phyloP scores from a whole-genome alignment of 1,139 yeast genomes.

The Yamadazyma dendronema region DNA sequence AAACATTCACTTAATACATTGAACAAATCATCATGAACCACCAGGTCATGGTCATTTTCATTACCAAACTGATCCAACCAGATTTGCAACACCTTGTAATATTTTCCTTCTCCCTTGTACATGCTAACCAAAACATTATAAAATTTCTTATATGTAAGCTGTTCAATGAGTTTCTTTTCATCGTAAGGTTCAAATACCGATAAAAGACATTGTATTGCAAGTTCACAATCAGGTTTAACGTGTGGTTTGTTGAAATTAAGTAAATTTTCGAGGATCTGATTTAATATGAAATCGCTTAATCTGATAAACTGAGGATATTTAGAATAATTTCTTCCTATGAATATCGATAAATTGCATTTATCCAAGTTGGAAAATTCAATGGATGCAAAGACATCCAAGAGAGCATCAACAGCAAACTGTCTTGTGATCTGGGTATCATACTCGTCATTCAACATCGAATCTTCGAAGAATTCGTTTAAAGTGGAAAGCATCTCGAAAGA shows the following conservation, averaged over 20 bases:
- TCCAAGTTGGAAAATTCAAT: conserved; percentile 35
- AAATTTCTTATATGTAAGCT: conserved; percentile 53
- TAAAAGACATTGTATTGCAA: conserved; percentile 67
- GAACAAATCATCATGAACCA: conserved; percentile 8
- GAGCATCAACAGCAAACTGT: conserved; percentile 65
- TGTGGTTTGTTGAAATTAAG: conserved; percentile 42
- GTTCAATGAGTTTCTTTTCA: conserved; percentile 44
- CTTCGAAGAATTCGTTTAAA: conserved; percentile 78
- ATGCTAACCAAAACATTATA: conserved; percentile 57
- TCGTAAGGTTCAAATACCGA: conserved; percentile 61
- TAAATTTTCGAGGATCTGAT: conserved; percentile 46
- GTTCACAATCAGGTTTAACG: conserved; percentile 60
- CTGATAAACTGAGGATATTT: conserved; percentile 78
- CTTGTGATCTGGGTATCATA: conserved; percentile 42
- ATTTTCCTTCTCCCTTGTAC: conserved; percentile 53
- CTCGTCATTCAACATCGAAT: conserved; percentile 59
- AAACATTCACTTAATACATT: conserved; percentile 40
- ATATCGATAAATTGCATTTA: conserved; percentile 53
- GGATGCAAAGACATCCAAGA: conserved; percentile 50
- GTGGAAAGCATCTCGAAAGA: conserved; percentile 61
- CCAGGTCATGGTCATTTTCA: background rate
- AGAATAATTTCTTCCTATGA: conserved; percentile 73
- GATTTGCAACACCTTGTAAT: conserved; percentile 45
- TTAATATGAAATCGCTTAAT: conserved; percentile 57
- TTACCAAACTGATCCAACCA: conserved; percentile 27